Percentiles rank a stretch among this genome's conserved stretches.
phyloP scores from a whole-genome alignment of 306 rosid species.

The Neltuma alba region DNA sequence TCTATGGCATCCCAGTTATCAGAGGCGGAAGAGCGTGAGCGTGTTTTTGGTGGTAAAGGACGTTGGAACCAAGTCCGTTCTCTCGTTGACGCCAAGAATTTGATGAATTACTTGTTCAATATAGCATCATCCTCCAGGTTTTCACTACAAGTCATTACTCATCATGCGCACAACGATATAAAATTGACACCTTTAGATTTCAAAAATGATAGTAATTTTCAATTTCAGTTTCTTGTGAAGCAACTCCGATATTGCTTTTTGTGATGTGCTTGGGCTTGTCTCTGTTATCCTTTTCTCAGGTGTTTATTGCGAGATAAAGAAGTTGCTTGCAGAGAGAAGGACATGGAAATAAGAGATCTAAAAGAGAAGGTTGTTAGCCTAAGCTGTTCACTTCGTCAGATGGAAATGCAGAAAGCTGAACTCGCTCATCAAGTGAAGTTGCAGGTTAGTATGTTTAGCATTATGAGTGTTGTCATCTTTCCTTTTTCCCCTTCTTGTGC shows the following conservation, averaged over 20 bases:
- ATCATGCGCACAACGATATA: not conserved
- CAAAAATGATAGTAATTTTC: not conserved
- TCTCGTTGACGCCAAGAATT: constrained; percentile 86
- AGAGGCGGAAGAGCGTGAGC: constrained; percentile 94
- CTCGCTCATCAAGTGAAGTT: constrained; percentile 74
- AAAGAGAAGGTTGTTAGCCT: constrained; percentile 76
- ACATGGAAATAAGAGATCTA: constrained; percentile 72
- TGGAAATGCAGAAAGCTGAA: constrained; percentile 70
- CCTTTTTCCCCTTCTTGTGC: not conserved
- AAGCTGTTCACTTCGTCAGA: constrained; percentile 63
- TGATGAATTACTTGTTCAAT: constrained; percentile 89
- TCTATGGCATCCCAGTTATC: constrained; percentile 97
- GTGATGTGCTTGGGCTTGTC: constrained; percentile 10
- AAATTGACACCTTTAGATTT: not conserved
- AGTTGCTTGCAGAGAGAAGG: constrained; percentile 73
- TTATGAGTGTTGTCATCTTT: constrained; percentile 12
- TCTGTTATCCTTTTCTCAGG: constrained; percentile 45
- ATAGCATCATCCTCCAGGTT: constrained; percentile 91
- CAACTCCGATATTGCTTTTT: not conserved
- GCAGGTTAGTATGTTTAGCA: constrained; percentile 43
- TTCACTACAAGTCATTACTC: constrained; percentile 19
- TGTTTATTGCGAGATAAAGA: constrained; percentile 77
- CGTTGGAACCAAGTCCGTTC: constrained; percentile 97
- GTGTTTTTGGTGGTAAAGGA: constrained; percentile 84
- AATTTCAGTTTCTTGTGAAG: constrained; percentile 10